These are phyloP conservation scores for Cucurbita argyrosperma DNA, from an alignment of 306 rosid species.

Conservation along the genomic window DNA sequence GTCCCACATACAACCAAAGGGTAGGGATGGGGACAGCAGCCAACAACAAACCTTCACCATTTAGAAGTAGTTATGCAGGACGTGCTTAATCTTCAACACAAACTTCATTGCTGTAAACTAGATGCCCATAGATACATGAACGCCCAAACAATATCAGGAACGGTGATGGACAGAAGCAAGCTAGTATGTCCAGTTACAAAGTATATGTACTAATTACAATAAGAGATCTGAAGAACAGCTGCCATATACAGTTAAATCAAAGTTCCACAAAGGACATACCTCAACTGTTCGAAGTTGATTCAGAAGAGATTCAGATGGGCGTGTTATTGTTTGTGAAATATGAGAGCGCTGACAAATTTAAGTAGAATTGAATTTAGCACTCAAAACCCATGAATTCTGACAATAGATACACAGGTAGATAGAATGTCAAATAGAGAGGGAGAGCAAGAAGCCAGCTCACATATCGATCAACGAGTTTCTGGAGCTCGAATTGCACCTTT, in stretches of 20 bases:
- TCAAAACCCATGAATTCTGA: not conserved
- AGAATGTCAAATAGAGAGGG: not conserved
- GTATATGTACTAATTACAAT: not conserved
- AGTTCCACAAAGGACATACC: conserved; percentile 32
- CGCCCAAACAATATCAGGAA: not conserved
- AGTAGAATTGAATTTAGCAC: conserved; percentile 1
- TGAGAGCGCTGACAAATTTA: conserved; percentile 67
- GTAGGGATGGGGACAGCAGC: not conserved
- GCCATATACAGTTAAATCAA: not conserved
- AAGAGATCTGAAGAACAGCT: not conserved
- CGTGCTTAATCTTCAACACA: not conserved
- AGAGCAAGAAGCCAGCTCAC: conserved; percentile 23
- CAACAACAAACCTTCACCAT: not conserved
- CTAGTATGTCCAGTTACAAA: not conserved
- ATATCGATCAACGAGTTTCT: conserved; percentile 70
- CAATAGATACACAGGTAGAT: not conserved
- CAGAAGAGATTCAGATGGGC: conserved; percentile 88
- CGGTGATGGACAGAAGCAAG: not conserved
- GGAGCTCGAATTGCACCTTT: conserved; percentile 68
- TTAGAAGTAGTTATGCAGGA: not conserved
- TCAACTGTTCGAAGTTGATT: conserved; percentile 93
- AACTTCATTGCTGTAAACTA: not conserved
- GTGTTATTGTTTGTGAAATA: conserved; percentile 71
- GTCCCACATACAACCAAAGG: not conserved
- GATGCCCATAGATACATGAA: not conserved